These are phyloP conservation scores for Datura wrightii DNA, from an alignment of 257 asterid species.

Conservation along the genomic window DNA sequence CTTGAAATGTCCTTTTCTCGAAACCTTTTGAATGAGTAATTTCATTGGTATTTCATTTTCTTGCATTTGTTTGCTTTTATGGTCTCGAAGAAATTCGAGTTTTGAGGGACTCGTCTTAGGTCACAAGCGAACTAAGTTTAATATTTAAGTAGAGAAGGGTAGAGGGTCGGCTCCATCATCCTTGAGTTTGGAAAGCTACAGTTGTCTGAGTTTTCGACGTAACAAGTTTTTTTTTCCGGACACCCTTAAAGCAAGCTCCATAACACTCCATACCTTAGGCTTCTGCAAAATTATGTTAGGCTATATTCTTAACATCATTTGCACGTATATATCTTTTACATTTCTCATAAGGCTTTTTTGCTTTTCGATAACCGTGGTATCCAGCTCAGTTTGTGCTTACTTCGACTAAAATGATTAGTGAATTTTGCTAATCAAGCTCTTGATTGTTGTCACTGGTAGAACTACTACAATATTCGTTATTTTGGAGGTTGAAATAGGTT, in stretches of 20 bases:
- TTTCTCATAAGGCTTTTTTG: neutral
- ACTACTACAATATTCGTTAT: neutral
- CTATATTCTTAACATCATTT: neutral
- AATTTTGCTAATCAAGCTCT: neutral
- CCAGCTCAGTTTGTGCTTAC: neutral
- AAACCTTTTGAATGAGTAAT: constrained; percentile 1
- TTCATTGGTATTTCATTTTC: constrained; percentile 9
- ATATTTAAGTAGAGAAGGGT: neutral
- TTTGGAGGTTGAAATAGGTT: neutral
- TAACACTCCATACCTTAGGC: neutral
- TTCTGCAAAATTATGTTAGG: neutral
- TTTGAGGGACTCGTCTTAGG: neutral
- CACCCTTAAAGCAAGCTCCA: neutral
- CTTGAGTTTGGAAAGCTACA: neutral
- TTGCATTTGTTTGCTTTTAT: neutral
- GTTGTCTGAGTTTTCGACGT: neutral
- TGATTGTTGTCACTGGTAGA: neutral
- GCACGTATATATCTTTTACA: neutral
- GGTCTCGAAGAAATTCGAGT: no score
- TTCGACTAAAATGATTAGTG: neutral
- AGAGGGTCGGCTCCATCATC: neutral
- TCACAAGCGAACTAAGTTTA: neutral
- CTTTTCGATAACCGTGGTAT: neutral
- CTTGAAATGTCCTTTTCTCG: neutral
- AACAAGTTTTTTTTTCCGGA: no score